Base-by-base conservation (phyloP, 2,329 filamentous ascomycete genomes). In the Metarhizium brunneum region DNA sequence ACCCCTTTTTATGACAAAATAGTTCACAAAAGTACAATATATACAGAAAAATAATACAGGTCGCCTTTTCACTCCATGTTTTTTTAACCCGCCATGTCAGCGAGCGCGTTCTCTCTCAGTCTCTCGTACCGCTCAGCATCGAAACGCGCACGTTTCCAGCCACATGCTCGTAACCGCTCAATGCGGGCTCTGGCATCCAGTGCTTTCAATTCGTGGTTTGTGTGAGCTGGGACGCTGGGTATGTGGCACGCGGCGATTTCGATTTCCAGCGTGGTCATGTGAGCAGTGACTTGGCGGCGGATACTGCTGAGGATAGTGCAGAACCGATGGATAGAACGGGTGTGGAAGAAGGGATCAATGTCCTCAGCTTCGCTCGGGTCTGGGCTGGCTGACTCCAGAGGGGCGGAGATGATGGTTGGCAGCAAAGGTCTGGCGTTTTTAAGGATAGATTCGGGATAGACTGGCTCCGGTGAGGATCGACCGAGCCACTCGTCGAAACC, bases 71-170 rank as follows among this genome's bases (percentile, higher is more conserved):
- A 6, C 45, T 30, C 20, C 14, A 18, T n/a, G 25, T 29, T 30
- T 8, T 25, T 29, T 47, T 47, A 58, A 18, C 61, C 58, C 25
- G 56, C 55, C 58, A 83, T 67, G 62, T 84, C 81, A 2, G 75
- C 74, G 55, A 83, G 66, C 43, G 75, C 80, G 52, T 69, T 72
- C 61, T 79, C 77, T 14, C 78, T 69, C 8, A 84, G 69, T 20
- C 73, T 72, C 63, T 81, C 76, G 62, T 84, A 84, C 42, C 77
- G 72, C 48, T 69, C 66, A 6, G 69, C 68, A 58, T 84, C 76
- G 60, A 84, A 84, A 25, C 81, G 75, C 60, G 76, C 76, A 32
- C 81, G 70, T 62, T 74, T 74, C 81, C 81, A 84, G 2, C 80
- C 80, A 52, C 63, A 72, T n/a, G 74, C 74, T 20, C 79, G 75